Evolutionary conservation across 2,329 filamentous ascomycete genomes (phyloP), one percentile per base, ranked within the genome.

Genomic region (Sphaerulina vaccinii): DNA sequence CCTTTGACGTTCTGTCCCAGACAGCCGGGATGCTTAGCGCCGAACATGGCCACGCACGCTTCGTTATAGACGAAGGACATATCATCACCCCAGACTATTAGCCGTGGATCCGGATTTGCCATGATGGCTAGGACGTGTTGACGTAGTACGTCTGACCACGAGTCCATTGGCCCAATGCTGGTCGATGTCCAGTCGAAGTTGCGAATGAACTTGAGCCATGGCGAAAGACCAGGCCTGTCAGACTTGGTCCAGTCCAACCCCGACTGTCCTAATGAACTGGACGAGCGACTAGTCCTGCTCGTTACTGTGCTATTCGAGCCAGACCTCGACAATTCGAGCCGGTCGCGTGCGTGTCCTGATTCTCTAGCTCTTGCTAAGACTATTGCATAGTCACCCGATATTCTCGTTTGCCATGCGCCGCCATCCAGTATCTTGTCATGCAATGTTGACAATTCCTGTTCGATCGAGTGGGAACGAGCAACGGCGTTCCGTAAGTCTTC

Each of bases 1-100:
- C 49, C 48, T 8, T 46, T 46, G 3, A 55, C 51, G 15, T 49
- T 52, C 33, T 55, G 37, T 3, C 63, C 65, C 16, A 66, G 45
- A 21, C 48, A 55, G 5, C 33, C 36, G 1, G 65, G 63, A 42
- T 67, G 64, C 47, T 61, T 62, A 1, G 49, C 40, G 10, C 55
- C 62, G 18, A 62, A 62, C 4, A 67, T 19, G 8, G 58, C 59
- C 7, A 62, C 56, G 27, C 59, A 63, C 5, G 61, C 57, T 38
- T 65, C 65, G 51, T 67, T 67, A 54, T 67, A 65, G 11, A 67
- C 54, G 24, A 65, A 59, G 0, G 55, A 60, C 37, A 68, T 63
- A 2, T 68, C 61, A 5, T 66, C 53, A 6, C 71, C 70, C 68
- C 61, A 67, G 5, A 68, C 47, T 3, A 69, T 23, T 19, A 66